Evolutionary conservation across 1,139 yeast genomes (phyloP), one percentile per base, ranked within the genome.

Genomic region (Pichia terricola): DNA sequence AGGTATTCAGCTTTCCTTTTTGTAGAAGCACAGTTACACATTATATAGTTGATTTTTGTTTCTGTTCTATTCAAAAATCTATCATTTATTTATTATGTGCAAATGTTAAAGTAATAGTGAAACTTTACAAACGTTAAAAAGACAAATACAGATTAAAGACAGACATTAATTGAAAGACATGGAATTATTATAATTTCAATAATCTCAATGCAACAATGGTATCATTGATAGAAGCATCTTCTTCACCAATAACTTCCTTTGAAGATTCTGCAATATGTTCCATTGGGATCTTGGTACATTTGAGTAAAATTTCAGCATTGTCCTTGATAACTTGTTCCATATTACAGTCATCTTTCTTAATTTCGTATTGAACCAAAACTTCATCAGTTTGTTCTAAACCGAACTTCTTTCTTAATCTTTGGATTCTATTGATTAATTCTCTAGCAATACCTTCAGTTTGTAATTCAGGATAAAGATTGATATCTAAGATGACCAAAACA

Each of bases 311-410:
- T 8, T 77, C 86, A 43, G 70, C 67, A 64, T 89, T 89, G 43
- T 71, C 70, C 45, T 68, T 62, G 49, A 94, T 70, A 47, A 87
- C 77, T n/a, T 67, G 64, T 44, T 72, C 79, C 47, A 94, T 77
- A 42, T 76, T 76, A 55, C 83, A 75, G 48, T 85, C 78, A 46
- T 66, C 64, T 58, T 89, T 96, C 49, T 71, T 61, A 53, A 89
- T 64, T 51, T 77, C 68, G 66, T 86, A 86, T 67, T 89, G 88
- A 51, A 94, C 95, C 54, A 77, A 69, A 43, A 94, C 94, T 57
- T 94, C 98, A 61, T 94, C 98, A 38, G 97, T 89, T 49, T 95
- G 89, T 59, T 84, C 86, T 60, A 94, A 73, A 37, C 96, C 96
- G 51, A 87, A 89, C 75, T 89, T 88, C 81, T 94, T 94, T 69